Percentiles rank a stretch among this genome's conserved stretches.
phyloP scores from a whole-genome alignment of 2,329 filamentous ascomycete genomes.

The Capronia americana region DNA sequence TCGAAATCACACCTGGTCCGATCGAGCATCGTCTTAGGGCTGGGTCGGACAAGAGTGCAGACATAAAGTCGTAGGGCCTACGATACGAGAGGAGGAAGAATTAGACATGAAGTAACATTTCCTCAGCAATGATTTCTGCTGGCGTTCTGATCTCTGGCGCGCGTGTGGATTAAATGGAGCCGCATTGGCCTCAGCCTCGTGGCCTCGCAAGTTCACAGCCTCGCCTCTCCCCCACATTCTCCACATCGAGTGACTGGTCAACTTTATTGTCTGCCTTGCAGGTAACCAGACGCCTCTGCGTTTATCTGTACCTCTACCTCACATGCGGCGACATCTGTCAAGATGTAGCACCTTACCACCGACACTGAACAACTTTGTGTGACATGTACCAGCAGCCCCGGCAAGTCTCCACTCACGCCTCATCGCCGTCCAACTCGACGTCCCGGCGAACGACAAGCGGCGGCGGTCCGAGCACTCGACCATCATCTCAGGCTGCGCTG shows the following conservation, averaged over 20 bases:
- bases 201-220: not conserved
- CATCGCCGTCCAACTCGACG: constrained; percentile 39
- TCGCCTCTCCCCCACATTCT: constrained; percentile 5
- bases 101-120: not conserved
- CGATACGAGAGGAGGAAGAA: not conserved
- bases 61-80: not conserved
- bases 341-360: constrained; percentile 18
- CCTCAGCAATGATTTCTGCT: not conserved
- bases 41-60: not conserved
- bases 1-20: not conserved
- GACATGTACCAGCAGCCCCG: constrained; percentile 36
- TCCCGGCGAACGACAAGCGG: constrained; percentile 32
- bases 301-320: constrained; percentile 4
- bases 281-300: constrained; percentile 5
- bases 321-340: constrained; percentile 11
- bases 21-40: not conserved
- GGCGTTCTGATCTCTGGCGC: not conserved
- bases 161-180: not conserved
- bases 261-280: constrained; percentile 19
- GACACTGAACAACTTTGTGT: constrained; percentile 11
- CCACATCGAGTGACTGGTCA: constrained; percentile 14
- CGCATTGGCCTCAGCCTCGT: not conserved
- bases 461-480: constrained; percentile 17
- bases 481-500: constrained; percentile 19
- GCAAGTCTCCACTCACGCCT: constrained; percentile 34